These are phyloP conservation scores for Diplotaxis tenuifolia DNA, from an alignment of 345 rosid species.

Conservation along the genomic window DNA sequence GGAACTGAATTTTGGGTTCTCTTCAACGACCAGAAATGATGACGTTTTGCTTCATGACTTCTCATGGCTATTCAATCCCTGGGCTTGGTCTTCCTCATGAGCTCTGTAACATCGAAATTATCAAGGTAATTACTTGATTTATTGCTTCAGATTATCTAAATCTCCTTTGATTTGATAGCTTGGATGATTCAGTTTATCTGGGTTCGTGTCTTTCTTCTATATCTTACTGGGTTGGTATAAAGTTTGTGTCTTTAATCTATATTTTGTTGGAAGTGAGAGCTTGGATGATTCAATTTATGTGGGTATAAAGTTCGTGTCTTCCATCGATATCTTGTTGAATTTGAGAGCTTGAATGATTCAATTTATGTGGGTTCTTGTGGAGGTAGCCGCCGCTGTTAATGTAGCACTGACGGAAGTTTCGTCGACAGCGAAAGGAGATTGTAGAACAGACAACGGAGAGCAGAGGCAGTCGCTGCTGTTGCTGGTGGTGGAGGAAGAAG, in stretches of 20 bases:
- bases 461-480: too few relatives aligned
- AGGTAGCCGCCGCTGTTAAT: too few relatives aligned
- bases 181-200: neutral
- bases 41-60: constrained; percentile 66
- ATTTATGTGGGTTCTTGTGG: constrained; percentile 3
- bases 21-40: constrained; percentile 32
- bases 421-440: too few relatives aligned
- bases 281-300: neutral
- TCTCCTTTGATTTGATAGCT: neutral
- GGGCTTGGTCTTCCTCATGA: constrained; percentile 47
- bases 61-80: constrained; percentile 49
- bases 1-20: constrained; percentile 37
- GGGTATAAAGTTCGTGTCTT: constrained; percentile 12
- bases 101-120: constrained; percentile 38
- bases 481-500: too few relatives aligned
- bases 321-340: neutral
- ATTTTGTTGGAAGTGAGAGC: neutral
- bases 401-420: too few relatives aligned
- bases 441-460: too few relatives aligned
- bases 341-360: neutral
- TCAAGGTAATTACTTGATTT: constrained; percentile 46
- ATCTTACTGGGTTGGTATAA: constrained; percentile 8
- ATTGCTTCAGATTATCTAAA: neutral
- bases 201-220: constrained; percentile 10
- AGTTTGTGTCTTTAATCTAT: neutral